Percentiles rank a stretch among this genome's conserved stretches.
Conservation (phyloP, 2,329 filamentous ascomycete species). For the Pestalotiopsis sp. region DNA sequence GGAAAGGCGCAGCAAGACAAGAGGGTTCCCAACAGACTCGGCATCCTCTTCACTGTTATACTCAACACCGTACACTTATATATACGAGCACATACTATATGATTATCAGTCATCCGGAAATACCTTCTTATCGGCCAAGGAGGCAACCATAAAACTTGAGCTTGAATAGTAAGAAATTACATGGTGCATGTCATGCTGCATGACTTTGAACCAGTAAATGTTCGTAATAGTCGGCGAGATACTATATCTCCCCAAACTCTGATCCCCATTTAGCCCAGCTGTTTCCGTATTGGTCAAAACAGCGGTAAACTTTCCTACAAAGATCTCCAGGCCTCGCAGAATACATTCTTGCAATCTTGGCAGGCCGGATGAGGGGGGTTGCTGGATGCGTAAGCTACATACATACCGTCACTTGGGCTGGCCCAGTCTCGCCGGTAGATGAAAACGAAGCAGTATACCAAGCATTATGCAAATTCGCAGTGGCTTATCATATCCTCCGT, state of each 20-base stretch:
- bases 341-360: not conserved
- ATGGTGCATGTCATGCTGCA: not conserved
- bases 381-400: not conserved
- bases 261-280: not conserved
- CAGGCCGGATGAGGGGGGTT: not conserved
- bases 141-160: not conserved
- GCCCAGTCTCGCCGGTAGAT: not conserved
- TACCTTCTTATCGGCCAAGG: not conserved
- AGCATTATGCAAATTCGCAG: not conserved
- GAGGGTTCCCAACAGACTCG: not conserved
- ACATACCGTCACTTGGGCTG: not conserved
- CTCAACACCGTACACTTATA: not conserved
- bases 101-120: too few species aligned
- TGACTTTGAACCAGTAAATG: not conserved
- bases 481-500: not conserved
- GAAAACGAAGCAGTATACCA: not conserved
- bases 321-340: not conserved
- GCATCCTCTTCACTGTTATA: not conserved
- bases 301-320: not conserved
- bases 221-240: not conserved
- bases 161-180: not conserved
- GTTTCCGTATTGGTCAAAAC: not conserved
- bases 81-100: not conserved
- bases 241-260: not conserved
- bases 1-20: not conserved